Evolutionary conservation across 2,329 filamentous ascomycete genomes (phyloP), one percentile per base, ranked within the genome.

Genomic region (Orbilia quercus): DNA sequence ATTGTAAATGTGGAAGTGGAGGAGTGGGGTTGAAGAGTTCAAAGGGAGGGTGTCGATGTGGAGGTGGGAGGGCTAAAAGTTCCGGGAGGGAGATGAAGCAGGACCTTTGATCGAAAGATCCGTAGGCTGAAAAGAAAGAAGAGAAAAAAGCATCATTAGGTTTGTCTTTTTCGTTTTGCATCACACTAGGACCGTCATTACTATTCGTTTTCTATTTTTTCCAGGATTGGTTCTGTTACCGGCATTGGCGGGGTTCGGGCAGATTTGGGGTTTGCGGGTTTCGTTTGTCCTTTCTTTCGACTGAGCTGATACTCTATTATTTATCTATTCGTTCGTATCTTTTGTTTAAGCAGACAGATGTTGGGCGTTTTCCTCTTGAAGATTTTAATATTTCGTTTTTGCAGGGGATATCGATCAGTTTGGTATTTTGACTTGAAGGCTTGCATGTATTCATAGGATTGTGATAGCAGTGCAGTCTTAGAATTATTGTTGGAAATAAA

Each of bases 211-310:
- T n/a, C n/a, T n/a, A 31, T 31, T 31, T 31, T 31, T 31, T 31
- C 9, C 5, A 31, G 9, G 9, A 31, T 31, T 54, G 23, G 70
- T 71, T 58, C 38, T 45, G 36, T 44, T 58, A 44, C 44, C 20
- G 23, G 53, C 51, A 45, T 44, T 58, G 51, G 51, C 20, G 23
- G 53, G 51, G 53, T 50, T 36, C 22, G 5, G 23, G 22, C 18
- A 34, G 9, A 44, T 55, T 28, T 71, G 16, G 45, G 55, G 5
- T 65, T 57, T 53, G 36, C 48, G 28, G 28, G 28, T 58, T 34
- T 63, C 44, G 48, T 53, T 14, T 51, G 51, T 53, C 48, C 42
- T 50, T 54, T 45, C 45, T 58, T 69, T 59, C 48, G 40, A 69
- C 48, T 38, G 38, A 44, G 38, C 18, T 40, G 28, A 44, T 31